Evolutionary conservation across 2,329 filamentous ascomycete species (phyloP).

Genomic region (Hirsutella rhossiliensis): DNA sequence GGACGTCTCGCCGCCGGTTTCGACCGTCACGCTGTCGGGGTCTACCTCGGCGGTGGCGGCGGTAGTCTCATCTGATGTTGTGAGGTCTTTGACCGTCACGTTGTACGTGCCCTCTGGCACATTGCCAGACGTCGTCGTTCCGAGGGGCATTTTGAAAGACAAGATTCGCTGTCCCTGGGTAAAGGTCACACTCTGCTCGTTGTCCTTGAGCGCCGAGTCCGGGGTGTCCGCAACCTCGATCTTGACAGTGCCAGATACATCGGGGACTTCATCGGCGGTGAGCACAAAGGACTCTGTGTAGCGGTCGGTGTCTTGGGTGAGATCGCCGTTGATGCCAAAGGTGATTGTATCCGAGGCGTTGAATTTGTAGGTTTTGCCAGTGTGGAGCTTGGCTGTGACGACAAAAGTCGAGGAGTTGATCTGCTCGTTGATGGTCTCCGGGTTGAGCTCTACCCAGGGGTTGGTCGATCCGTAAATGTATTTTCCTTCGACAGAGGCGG

Average conservation of each 20-base stretch:
- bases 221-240: neutral
- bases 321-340: conserved; percentile 1
- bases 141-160: neutral
- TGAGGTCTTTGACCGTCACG: neutral
- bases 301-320: neutral
- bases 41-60: neutral
- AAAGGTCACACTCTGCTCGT: neutral
- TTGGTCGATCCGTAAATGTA: neutral
- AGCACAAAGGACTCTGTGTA: neutral
- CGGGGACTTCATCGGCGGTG: neutral
- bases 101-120: neutral
- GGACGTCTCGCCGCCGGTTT: neutral
- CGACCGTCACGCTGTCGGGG: neutral
- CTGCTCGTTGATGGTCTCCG: neutral
- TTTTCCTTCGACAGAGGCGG: neutral
- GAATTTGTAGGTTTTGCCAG: neutral
- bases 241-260: neutral
- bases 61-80: neutral
- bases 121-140: neutral
- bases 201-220: neutral
- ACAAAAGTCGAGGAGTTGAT: neutral
- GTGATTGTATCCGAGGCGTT: neutral
- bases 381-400: neutral
- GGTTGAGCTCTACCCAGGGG: neutral
- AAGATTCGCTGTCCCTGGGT: neutral